These are phyloP conservation scores for Amphirosellinia nigrospora DNA, from an alignment of 495 filamentous ascomycete species.

Conservation along the genomic window DNA sequence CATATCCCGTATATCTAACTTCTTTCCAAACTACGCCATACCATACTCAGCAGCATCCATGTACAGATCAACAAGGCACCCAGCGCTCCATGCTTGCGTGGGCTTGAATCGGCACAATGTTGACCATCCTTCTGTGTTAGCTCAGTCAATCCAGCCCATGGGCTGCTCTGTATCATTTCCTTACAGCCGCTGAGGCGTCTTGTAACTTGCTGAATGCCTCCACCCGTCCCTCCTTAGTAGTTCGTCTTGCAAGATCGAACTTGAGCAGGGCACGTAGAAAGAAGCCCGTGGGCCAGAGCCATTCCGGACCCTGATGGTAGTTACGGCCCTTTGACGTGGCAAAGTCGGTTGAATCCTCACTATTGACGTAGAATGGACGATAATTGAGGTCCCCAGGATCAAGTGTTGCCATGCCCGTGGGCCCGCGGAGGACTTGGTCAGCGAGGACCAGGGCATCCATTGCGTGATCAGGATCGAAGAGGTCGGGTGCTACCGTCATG, in stretches of 20 bases:
- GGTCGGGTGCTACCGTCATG: constrained; percentile 89
- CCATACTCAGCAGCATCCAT: constrained; percentile 75
- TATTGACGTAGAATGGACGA: constrained; percentile 91
- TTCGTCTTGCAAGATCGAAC: constrained; percentile 81
- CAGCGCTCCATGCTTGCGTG: constrained; percentile 94
- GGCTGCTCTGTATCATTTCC: constrained; percentile 72
- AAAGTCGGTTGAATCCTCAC: constrained; percentile 88
- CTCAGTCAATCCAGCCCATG: constrained; percentile 93
- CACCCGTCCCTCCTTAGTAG: constrained; percentile 63
- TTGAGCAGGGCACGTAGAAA: constrained; percentile 88
- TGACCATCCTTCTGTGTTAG: constrained; percentile 88
- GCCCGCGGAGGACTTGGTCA: constrained; percentile 80
- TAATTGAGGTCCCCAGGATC: constrained; percentile 93
- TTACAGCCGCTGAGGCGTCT: constrained; percentile 81
- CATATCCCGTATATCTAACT: neutral
- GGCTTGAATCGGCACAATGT: constrained; percentile 89
- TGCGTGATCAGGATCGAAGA: constrained; percentile 81
- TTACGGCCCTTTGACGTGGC: constrained; percentile 90
- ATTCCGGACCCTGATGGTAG: constrained; percentile 98
- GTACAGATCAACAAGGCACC: constrained; percentile 92
- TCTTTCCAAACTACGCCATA: constrained; percentile 34
- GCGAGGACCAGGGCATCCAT: constrained; percentile 77
- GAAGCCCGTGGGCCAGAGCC: constrained; percentile 98
- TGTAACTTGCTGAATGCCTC: constrained; percentile 96
- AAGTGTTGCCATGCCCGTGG: constrained; percentile 93